Evolutionary conservation across 2,329 filamentous ascomycete genomes (phyloP), one percentile per base, ranked within the genome.

Genomic region (Trichoderma harzianum): DNA sequence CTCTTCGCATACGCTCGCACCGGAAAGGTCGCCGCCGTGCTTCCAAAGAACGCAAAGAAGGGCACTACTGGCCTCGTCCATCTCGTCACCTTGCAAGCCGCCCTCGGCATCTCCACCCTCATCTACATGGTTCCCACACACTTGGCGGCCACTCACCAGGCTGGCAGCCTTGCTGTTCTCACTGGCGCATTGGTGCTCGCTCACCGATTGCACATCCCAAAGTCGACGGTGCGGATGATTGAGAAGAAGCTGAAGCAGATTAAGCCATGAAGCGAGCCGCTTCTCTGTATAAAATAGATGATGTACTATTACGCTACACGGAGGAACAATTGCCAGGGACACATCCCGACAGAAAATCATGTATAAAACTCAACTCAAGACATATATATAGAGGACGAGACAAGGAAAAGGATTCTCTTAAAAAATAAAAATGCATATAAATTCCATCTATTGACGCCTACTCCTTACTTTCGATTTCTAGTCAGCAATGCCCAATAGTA

Each of bases 121-220:
- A 91, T 97, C 77, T 98, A 98, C 84, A 91, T 99, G 80, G 95
- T 99, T 1, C 96, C 97, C 5, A 92, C 92, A 3, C 91, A 92
- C 74, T 85, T 99, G 11, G 96, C 95, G 0, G 94, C 95, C 3
- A 91, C 93, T 8, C 96, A 99, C 81, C 96, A 99, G 83, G 96
- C 96, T 2, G 95, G 96, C 51, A 93, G 91, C 72, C 83, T 99
- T 75, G 93, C 93, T 2, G 84, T 99, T 24, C 83, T 99, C 73
- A 97, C 93, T 0, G 94, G 93, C 58, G 91, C 91, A 0, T 84
- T 97, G 26, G 87, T 98, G 1, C 84, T 98, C 47, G 93, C 93
- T 12, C 94, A 91, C 76, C 87, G 94, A 53, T 82, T 97, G 70
- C 93, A 92, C 83, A 86, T 95, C 68, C 93, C 94, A 1, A 89